phyloP scores from a whole-genome alignment of 1,284 basidiomycete species.

The Cutaneotrichosporon sp. region DNA sequence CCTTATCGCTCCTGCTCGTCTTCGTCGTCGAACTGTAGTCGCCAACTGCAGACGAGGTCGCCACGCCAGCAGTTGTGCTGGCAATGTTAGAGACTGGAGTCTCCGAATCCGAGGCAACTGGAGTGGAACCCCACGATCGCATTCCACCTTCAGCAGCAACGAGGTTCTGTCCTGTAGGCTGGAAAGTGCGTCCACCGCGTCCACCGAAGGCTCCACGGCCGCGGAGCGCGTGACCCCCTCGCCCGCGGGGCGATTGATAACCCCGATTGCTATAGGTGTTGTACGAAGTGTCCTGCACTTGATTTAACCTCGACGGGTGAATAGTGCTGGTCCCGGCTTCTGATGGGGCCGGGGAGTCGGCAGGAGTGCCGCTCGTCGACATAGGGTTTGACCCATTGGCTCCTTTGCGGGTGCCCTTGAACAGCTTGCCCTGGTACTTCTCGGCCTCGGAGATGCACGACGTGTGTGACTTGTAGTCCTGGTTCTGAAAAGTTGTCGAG shows the following conservation, averaged over 20 bases:
- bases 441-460: slow-evolving; percentile 82
- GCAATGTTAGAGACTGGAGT: no score
- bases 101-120: slow-evolving; percentile 11
- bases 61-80: no score
- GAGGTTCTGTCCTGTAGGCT: slow-evolving; percentile 35
- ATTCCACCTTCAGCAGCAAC: slow-evolving; percentile 31
- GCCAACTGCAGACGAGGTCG: neutral
- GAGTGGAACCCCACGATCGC: slow-evolving; percentile 44
- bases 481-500: slow-evolving; percentile 67
- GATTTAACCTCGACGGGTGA: slow-evolving; percentile 36
- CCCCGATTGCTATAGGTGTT: neutral
- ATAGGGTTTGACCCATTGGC: neutral
- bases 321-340: slow-evolving; percentile 19
- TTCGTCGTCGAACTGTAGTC: slow-evolving; percentile 26
- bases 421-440: slow-evolving; percentile 81
- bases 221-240: slow-evolving; percentile 14
- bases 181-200: slow-evolving; percentile 1
- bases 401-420: slow-evolving; percentile 56
- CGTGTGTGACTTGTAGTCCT: slow-evolving; percentile 75
- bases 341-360: slow-evolving; percentile 16
- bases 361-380: slow-evolving; percentile 7
- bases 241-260: neutral
- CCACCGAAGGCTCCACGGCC: slow-evolving; percentile 12
- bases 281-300: neutral
- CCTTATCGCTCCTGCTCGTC: slow-evolving; percentile 47